phyloP scores from a whole-genome alignment of 257 asterid species.

The Solanum paucissectum region DNA sequence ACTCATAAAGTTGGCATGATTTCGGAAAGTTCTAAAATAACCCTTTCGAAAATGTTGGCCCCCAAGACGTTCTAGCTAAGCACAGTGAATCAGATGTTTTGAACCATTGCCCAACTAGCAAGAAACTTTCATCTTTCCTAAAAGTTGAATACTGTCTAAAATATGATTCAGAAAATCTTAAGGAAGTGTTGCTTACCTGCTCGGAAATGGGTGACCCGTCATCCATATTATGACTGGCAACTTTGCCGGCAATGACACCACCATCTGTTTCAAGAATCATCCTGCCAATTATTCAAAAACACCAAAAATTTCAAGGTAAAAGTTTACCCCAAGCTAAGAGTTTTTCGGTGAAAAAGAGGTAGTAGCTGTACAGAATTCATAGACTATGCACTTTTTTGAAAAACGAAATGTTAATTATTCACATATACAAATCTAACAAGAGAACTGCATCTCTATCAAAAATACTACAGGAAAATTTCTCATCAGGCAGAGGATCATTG shows the following conservation, averaged over 20 bases:
- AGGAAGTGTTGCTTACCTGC: constrained; percentile 12
- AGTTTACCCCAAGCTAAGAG: not conserved
- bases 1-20: not conserved
- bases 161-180: not conserved
- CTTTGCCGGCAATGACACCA: constrained; percentile 21
- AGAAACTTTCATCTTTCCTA: not conserved
- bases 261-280: constrained; percentile 30
- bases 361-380: not conserved
- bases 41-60: not conserved
- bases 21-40: not conserved
- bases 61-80: not conserved
- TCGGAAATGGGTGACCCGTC: constrained; percentile 23
- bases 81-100: not conserved
- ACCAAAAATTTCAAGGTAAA: not conserved
- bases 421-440: not conserved
- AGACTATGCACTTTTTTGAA: not conserved
- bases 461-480: not conserved
- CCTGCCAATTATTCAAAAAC: constrained; percentile 10
- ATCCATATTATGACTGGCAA: constrained; percentile 23
- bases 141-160: not conserved
- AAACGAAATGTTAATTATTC: not conserved
- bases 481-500: not conserved
- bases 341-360: not conserved
- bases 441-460: not conserved
- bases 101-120: not conserved